Conservation (phyloP, 495 filamentous ascomycete genomes). For the Diplogelasinospora grovesii region DNA sequence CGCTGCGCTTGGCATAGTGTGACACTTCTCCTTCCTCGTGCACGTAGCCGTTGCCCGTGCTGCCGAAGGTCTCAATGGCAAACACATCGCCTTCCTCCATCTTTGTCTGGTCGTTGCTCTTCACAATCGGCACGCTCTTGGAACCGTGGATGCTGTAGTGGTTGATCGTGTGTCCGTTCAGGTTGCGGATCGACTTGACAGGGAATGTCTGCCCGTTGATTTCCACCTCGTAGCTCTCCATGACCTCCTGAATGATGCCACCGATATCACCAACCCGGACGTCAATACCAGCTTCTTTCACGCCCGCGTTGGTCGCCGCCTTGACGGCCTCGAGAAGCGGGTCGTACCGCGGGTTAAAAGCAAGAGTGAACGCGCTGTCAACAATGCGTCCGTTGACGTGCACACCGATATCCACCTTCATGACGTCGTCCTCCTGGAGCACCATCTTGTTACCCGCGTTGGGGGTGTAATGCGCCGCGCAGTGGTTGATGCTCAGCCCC, state of each 20-base stretch:
- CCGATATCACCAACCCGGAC: slow-evolving; percentile 72
- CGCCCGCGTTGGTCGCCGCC: slow-evolving; percentile 80
- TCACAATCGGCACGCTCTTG: slow-evolving; percentile 89
- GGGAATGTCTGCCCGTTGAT: slow-evolving; percentile 70
- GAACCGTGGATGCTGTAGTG: slow-evolving; percentile 80
- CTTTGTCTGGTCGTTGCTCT: slow-evolving; percentile 69
- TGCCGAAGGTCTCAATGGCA: slow-evolving; percentile 91
- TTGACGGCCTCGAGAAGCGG: slow-evolving; percentile 74
- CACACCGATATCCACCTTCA: slow-evolving; percentile 91
- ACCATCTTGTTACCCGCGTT: slow-evolving; percentile 87
- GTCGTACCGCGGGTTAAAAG: slow-evolving; percentile 81
- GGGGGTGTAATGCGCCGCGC: slow-evolving; percentile 83
- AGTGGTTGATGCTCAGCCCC: slow-evolving; percentile 79
- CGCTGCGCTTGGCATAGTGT: slow-evolving; percentile 62
- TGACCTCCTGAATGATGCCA: slow-evolving; percentile 71
- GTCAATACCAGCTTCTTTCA: slow-evolving; percentile 79
- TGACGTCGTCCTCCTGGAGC: slow-evolving; percentile 73
- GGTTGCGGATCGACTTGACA: slow-evolving; percentile 78
- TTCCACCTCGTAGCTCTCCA: slow-evolving; percentile 85
- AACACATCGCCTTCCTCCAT: slow-evolving; percentile 96
- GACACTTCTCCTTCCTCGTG: slow-evolving; percentile 77
- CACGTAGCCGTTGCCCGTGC: slow-evolving; percentile 81
- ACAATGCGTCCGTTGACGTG: slow-evolving; percentile 89
- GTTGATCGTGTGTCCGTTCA: slow-evolving; percentile 84
- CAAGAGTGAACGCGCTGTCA: slow-evolving; percentile 87